These are phyloP conservation scores for Talaromyces trachyspermus DNA, from an alignment of 495 filamentous ascomycete species.

Conservation along the genomic window DNA sequence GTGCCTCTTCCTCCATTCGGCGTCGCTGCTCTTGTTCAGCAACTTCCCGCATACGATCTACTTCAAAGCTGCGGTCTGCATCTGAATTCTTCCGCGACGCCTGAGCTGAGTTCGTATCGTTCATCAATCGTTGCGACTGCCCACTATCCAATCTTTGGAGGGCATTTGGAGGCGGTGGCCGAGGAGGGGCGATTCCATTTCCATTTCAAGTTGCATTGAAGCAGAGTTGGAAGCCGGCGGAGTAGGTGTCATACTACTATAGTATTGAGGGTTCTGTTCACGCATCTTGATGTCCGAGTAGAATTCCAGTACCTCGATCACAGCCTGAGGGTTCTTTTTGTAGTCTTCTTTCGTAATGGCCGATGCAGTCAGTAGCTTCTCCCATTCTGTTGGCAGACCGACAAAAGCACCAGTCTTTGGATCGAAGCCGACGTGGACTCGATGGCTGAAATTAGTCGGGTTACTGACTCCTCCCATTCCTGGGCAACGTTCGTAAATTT, in stretches of 20 bases:
- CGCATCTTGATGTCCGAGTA: conserved; percentile 93
- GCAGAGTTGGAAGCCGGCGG: conserved; percentile 46
- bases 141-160: conserved; percentile 36
- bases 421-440: conserved; percentile 96
- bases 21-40: conserved; percentile 41
- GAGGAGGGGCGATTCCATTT: conserved; percentile 68
- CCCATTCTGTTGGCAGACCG: conserved; percentile 92
- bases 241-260: conserved; percentile 63
- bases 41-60: conserved; percentile 42
- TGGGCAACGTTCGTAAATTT: conserved; percentile 90
- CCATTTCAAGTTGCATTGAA: conserved; percentile 60
- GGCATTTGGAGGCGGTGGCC: conserved; percentile 55
- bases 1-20: conserved; percentile 45
- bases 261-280: conserved; percentile 70
- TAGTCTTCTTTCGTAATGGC: conserved; percentile 98
- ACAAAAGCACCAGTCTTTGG: conserved; percentile 87
- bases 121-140: conserved; percentile 27
- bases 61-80: conserved; percentile 30
- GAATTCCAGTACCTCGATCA: conserved; percentile 94
- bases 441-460: conserved; percentile 93
- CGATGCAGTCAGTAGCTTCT: conserved; percentile 85
- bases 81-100: conserved; percentile 23
- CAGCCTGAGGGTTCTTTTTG: conserved; percentile 94
- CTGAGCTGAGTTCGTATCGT: conserved; percentile 31
- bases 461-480: conserved; percentile 98